Conservation (phyloP, 164 flowering plant species). For the Macadamia integrifolia region DNA sequence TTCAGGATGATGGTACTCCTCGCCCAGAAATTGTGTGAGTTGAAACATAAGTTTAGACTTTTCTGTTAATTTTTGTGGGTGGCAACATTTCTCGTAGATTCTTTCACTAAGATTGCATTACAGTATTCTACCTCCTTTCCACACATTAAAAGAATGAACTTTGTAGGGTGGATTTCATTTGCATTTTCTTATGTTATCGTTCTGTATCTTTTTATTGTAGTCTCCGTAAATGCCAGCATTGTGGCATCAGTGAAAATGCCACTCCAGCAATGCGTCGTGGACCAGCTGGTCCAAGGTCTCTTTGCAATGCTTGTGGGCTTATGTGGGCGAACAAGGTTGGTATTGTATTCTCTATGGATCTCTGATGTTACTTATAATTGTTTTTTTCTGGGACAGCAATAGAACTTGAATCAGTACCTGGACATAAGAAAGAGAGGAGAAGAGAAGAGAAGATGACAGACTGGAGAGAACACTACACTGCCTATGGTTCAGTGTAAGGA, state of each 20-base stretch:
- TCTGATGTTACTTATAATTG: too few species aligned
- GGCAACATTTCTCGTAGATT: too few species aligned
- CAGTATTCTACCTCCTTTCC: too few species aligned
- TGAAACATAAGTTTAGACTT: neutral
- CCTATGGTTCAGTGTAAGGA: too few species aligned
- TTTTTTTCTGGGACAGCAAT: too few species aligned
- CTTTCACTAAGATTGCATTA: too few species aligned
- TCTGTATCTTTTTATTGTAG: slow-evolving; percentile 11
- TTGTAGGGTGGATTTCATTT: neutral
- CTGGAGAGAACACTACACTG: too few species aligned
- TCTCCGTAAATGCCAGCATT: slow-evolving; percentile 48
- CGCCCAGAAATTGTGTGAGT: slow-evolving; percentile 46
- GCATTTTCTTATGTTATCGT: neutral
- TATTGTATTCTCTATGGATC: neutral
- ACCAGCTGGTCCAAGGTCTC: slow-evolving; percentile 72
- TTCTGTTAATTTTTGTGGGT: neutral
- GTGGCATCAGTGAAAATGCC: slow-evolving; percentile 56
- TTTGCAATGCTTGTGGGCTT: slow-evolving; percentile 82
- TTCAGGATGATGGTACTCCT: slow-evolving; percentile 31
- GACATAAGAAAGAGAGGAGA: too few species aligned
- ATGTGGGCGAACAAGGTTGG: slow-evolving; percentile 85
- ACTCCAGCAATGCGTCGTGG: slow-evolving; percentile 88
- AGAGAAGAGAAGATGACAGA: too few species aligned
- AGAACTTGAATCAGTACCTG: too few species aligned
- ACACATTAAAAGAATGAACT: neutral